phyloP scores from a whole-genome alignment of 2,329 filamentous ascomycete genomes.

The Conoideocrella luteorostrata region DNA sequence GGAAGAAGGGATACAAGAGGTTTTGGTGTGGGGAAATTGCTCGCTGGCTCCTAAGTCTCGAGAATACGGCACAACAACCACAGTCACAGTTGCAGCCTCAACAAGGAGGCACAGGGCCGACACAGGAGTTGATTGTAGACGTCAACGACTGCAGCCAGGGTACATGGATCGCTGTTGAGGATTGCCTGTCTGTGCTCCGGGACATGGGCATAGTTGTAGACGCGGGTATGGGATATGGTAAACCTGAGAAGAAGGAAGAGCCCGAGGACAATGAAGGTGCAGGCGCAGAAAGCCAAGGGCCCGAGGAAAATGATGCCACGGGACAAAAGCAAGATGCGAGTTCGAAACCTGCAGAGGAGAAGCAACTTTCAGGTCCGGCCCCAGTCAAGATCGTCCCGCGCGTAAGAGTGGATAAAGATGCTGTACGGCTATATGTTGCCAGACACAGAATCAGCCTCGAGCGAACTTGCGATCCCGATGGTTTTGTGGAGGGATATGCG shows the following conservation, averaged over 20 bases:
- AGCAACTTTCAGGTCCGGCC: slow-evolving; percentile 1
- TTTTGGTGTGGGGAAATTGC: slow-evolving; percentile 85
- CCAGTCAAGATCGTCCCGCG: slow-evolving; percentile 31
- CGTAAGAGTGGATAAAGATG: slow-evolving; percentile 47
- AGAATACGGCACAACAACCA: slow-evolving; percentile 23
- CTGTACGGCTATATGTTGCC: slow-evolving; percentile 60
- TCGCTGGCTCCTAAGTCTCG: slow-evolving; percentile 52
- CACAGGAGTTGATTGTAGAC: slow-evolving; percentile 47
- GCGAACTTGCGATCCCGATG: slow-evolving; percentile 63
- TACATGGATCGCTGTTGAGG: slow-evolving; percentile 80
- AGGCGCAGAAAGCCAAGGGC: not conserved
- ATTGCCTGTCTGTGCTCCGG: slow-evolving; percentile 70
- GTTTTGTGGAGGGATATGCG: slow-evolving; percentile 66
- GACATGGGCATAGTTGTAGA: slow-evolving; percentile 70
- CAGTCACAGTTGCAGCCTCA: not conserved
- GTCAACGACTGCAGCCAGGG: slow-evolving; percentile 65
- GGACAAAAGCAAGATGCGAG: not conserved
- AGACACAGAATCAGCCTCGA: slow-evolving; percentile 56
- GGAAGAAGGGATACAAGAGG: slow-evolving; percentile 71
- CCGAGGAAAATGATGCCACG: not conserved
- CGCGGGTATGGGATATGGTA: slow-evolving; percentile 41
- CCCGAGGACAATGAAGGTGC: slow-evolving; percentile 9
- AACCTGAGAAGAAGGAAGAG: slow-evolving; percentile 17
- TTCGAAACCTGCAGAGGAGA: not conserved
- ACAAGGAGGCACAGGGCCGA: slow-evolving; percentile 2